Base-by-base conservation (phyloP, 306 rosid species). In the Prunus campanulata region DNA sequence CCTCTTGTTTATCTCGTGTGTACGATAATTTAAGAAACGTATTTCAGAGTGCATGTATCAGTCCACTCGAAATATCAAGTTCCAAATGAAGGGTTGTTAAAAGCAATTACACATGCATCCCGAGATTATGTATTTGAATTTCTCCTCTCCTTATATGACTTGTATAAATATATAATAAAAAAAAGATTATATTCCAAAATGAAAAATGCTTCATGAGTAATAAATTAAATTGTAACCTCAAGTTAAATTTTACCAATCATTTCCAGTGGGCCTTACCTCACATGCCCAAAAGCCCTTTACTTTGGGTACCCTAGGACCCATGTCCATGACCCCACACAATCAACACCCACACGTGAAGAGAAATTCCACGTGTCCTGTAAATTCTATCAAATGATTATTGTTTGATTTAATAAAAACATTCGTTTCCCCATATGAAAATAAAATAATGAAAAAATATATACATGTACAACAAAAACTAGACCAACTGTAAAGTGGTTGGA, bases 241-340 rank as follows among this genome's bases (percentile, higher is more conserved):
- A 48, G 11, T 48, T 0, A 48, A 39, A 39, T 39, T 39, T 39
- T 39, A 39, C 44, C 44, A 39, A 76, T 81, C 65, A 76, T 81
- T 76, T 55, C 5, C 6, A 20, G 66, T 57, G 61, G 85, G 18
- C 75, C 79, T 67, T 47, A 6, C 22, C 24, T 57, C 79, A 79
- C 83, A 57, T 79, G 83, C 83, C 55, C 39, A 65, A 71, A 51
- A 42, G 22, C 24, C 51, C 71, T 60, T 9, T 7, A 6, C 3
- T 20, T 19, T 16, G 11, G 44, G 47, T 46, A 29, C 8, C 22
- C 19, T 12, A 25, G 39, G 39, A 60, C 46, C 68, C 3, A 63
- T 30, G 30, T 30, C 46, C 46, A 6, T 2, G 60, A 3, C 63
- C 49, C 68, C 4, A 74, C 25, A 63, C 6, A 62, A 74, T 69